Evolutionary conservation across 306 rosid genomes (phyloP).

Genomic region (Glycine latifolia): DNA sequence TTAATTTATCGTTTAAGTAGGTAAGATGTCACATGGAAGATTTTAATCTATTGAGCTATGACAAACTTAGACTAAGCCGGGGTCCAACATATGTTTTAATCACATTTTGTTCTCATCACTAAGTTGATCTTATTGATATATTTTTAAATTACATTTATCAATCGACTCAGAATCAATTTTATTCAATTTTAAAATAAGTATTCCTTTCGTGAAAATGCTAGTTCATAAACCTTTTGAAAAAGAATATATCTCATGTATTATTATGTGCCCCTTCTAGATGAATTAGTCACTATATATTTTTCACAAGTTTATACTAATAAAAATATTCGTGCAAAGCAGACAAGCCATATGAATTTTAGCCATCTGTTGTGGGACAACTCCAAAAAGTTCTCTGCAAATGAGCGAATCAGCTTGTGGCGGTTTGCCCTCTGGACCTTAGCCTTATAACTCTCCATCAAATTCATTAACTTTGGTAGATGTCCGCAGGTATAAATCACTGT

Average conservation of each 20-base stretch:
- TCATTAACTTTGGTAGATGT: conserved; percentile 35
- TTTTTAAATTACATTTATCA: no score
- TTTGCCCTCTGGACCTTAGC: conserved; percentile 24
- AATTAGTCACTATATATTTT: background rate
- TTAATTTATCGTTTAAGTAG: no score
- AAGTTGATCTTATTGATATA: no score
- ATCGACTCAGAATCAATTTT: background rate
- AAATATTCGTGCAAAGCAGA: conserved; percentile 10
- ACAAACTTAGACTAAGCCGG: no score
- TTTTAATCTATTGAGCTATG: no score
- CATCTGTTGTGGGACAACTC: conserved; percentile 33
- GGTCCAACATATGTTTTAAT: no score
- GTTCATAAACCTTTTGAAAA: background rate
- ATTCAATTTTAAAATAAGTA: background rate
- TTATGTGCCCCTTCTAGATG: conserved; percentile 26
- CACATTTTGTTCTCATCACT: no score
- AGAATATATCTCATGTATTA: background rate
- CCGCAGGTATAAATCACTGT: conserved; percentile 49
- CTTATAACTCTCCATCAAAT: conserved; percentile 31
- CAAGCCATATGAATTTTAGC: conserved; percentile 21
- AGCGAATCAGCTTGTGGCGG: conserved; percentile 38
- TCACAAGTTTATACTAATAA: background rate
- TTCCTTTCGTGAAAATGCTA: background rate
- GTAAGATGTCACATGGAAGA: no score
- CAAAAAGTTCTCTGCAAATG: conserved; percentile 39